Conservation (phyloP, 2,329 filamentous ascomycete species). For the Akanthomyces lecanii region DNA sequence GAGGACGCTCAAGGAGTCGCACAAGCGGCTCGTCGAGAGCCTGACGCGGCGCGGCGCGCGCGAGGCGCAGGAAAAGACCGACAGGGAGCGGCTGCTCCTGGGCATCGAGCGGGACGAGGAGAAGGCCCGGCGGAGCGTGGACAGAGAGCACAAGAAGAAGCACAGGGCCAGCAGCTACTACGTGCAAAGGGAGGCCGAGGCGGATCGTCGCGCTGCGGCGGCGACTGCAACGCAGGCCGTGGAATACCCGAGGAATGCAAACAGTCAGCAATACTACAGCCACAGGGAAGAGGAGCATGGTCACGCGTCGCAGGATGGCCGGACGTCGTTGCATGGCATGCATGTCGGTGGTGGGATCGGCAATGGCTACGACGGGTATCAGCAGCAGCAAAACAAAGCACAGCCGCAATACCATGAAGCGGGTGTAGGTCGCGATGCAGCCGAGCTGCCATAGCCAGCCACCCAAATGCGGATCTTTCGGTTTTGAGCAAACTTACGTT, state of each 20-base stretch:
- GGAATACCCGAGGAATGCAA: neutral
- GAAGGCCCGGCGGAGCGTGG: too few relatives aligned
- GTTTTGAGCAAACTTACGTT: neutral
- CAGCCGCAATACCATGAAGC: neutral
- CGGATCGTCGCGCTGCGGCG: neutral
- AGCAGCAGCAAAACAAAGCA: neutral
- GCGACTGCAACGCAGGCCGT: neutral
- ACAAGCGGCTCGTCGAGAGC: slow-evolving; percentile 64
- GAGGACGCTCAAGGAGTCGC: slow-evolving; percentile 74
- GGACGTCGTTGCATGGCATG: neutral
- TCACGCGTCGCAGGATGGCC: neutral
- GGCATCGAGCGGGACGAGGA: neutral
- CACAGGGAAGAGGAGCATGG: neutral
- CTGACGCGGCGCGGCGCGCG: slow-evolving; percentile 38
- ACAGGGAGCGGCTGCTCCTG: neutral
- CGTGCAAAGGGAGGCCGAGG: neutral
- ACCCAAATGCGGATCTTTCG: neutral
- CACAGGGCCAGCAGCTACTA: neutral
- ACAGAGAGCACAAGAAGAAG: neutral
- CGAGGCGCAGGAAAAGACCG: slow-evolving; percentile 36
- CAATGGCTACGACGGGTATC: neutral
- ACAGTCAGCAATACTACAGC: neutral
- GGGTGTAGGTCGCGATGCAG: neutral
- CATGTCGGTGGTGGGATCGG: neutral
- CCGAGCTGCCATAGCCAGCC: neutral